These are phyloP conservation scores for Trichoderma gamsii DNA, from an alignment of 495 filamentous ascomycete genomes.

Conservation along the genomic window DNA sequence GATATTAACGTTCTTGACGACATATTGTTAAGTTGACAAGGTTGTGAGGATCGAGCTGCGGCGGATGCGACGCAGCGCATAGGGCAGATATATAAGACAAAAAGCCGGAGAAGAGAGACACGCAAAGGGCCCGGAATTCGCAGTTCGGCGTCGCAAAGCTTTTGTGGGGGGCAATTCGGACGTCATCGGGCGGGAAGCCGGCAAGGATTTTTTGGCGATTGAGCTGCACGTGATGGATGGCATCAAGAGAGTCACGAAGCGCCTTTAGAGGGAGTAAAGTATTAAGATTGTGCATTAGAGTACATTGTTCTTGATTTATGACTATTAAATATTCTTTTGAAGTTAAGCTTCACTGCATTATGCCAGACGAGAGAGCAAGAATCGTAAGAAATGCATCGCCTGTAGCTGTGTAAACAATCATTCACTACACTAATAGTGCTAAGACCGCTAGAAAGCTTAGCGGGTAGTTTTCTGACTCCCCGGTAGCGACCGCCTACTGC, in stretches of 20 bases:
- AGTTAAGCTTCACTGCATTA: no score
- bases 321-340: no score
- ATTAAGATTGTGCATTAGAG: no score
- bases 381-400: no score
- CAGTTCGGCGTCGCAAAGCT: constrained; percentile 7
- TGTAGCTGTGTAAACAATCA: no score
- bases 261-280: no score
- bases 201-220: background rate
- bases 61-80: background rate
- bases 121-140: background rate
- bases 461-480: background rate
- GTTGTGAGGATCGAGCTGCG: background rate
- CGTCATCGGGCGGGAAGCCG: constrained; percentile 14
- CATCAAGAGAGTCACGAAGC: no score
- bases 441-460: background rate
- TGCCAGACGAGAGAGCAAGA: no score
- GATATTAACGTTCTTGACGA: constrained; percentile 16
- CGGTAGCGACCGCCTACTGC: background rate
- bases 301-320: no score
- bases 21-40: background rate
- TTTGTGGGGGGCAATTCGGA: constrained; percentile 12
- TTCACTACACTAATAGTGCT: no score
- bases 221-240: constrained; percentile 8
- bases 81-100: constrained; percentile 3
- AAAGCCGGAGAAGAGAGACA: background rate